These are phyloP conservation scores for Macrophomina tecta DNA, from an alignment of 2,329 filamentous ascomycete species.

Conservation along the genomic window DNA sequence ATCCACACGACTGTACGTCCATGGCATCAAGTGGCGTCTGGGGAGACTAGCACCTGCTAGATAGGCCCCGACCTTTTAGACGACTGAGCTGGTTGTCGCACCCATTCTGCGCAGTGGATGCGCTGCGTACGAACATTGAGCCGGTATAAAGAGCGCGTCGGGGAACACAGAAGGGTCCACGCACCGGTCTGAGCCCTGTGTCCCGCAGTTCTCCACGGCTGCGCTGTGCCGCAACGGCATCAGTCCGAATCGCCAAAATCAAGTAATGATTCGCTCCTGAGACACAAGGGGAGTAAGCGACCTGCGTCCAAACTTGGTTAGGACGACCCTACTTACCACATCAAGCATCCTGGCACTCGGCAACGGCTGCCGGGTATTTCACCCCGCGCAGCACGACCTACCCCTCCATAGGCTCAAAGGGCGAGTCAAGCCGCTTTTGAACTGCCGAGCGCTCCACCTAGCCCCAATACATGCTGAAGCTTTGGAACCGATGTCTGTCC, in stretches of 20 bases:
- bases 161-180: neutral
- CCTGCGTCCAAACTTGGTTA: neutral
- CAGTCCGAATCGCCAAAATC: neutral
- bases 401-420: neutral
- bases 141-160: neutral
- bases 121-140: neutral
- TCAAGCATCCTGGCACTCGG: constrained; percentile 1
- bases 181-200: neutral
- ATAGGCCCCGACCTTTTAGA: neutral
- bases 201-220: constrained; percentile 2
- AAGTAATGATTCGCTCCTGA: neutral
- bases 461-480: neutral
- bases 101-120: neutral
- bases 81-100: neutral
- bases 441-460: neutral
- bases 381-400: neutral
- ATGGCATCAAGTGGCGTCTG: neutral
- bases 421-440: neutral
- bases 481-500: neutral
- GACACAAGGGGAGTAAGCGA: neutral
- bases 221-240: neutral
- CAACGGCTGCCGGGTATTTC: neutral
- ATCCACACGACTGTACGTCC: neutral
- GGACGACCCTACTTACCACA: neutral
- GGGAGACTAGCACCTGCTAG: neutral